Conservation (phyloP, 2,329 filamentous ascomycete genomes). For the Alternaria alternata region DNA sequence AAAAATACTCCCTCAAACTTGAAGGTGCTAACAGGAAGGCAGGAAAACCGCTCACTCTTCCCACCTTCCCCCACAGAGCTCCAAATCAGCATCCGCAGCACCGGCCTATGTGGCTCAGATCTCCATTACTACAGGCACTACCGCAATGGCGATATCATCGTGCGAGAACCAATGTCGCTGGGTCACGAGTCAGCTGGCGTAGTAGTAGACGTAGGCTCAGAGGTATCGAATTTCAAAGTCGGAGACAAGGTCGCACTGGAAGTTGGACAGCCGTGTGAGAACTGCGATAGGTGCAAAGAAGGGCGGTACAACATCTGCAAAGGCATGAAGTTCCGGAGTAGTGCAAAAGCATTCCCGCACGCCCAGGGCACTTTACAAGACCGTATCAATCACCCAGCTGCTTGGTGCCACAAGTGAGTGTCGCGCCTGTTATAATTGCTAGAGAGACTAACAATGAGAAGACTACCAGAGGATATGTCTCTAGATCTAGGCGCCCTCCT, state of each 20-base stretch:
- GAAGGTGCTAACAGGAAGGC: constrained; percentile 5
- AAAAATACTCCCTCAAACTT: background rate
- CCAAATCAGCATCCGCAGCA: constrained; percentile 70
- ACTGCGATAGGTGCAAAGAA: constrained; percentile 63
- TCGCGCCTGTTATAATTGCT: background rate
- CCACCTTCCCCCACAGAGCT: constrained; percentile 63
- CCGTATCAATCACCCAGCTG: constrained; percentile 67
- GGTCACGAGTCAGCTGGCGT: constrained; percentile 82
- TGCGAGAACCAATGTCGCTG: constrained; percentile 82
- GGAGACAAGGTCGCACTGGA: constrained; percentile 93
- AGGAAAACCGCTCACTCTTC: constrained; percentile 63
- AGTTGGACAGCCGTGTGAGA: constrained; percentile 84
- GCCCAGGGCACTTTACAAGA: constrained; percentile 71
- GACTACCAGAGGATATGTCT: constrained; percentile 61
- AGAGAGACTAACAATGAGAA: constrained; percentile 21
- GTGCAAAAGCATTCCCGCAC: constrained; percentile 68
- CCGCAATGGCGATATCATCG: constrained; percentile 84
- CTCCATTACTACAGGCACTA: constrained; percentile 88
- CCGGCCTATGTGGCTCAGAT: constrained; percentile 75
- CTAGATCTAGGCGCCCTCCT: constrained; percentile 66
- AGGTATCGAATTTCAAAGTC: constrained; percentile 68
- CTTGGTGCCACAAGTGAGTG: constrained; percentile 64
- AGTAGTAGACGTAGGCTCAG: constrained; percentile 73
- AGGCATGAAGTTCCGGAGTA: constrained; percentile 65
- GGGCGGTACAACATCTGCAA: constrained; percentile 71